Percentiles rank a stretch among this genome's conserved stretches.
phyloP scores from a whole-genome alignment of 768 basidiomycete genomes.

The Amanita muscaria region DNA sequence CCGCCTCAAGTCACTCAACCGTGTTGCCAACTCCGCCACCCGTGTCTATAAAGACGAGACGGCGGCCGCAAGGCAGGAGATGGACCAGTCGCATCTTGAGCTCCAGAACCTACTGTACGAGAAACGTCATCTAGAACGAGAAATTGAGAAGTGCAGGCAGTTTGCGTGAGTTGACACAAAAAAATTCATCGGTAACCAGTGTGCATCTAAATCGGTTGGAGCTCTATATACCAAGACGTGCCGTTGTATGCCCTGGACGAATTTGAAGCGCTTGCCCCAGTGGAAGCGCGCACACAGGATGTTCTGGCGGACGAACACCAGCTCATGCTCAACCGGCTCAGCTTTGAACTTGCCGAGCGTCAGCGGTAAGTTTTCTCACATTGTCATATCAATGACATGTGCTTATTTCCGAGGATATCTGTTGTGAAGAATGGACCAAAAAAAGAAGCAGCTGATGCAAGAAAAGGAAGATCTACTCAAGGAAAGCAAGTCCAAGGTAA shows the following conservation, averaged over 20 bases:
- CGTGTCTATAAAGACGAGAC: conserved; percentile 61
- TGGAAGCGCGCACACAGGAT: conserved; percentile 51
- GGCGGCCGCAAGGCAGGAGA: conserved; percentile 73
- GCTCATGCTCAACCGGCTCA: conserved; percentile 79
- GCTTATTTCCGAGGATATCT: conserved; percentile 3
- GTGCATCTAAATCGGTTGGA: conserved; percentile 18
- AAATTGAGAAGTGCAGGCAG: conserved; percentile 89
- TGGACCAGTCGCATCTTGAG: conserved; percentile 84
- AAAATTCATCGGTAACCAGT: too few relatives aligned
- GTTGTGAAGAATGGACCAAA: conserved; percentile 59
- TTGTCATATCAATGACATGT: too few relatives aligned
- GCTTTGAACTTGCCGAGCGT: conserved; percentile 82
- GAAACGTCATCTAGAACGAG: conserved; percentile 81
- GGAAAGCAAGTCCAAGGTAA: conserved; percentile 64
- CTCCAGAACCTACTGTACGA: conserved; percentile 86
- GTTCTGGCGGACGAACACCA: conserved; percentile 67
- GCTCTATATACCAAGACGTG: conserved; percentile 85
- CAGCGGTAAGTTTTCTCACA: conserved; percentile 52
- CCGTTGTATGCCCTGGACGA: conserved; percentile 64
- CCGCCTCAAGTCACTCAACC: conserved; percentile 71
- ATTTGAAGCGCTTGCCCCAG: conserved; percentile 61
- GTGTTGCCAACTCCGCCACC: conserved; percentile 62
- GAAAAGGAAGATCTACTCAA: conserved; percentile 77
- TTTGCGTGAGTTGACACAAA: conserved; percentile 57
- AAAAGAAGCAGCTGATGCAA: conserved; percentile 54